These are phyloP conservation scores for Solanum medicagineum DNA, from an alignment of 257 asterid genomes.

Conservation along the genomic window DNA sequence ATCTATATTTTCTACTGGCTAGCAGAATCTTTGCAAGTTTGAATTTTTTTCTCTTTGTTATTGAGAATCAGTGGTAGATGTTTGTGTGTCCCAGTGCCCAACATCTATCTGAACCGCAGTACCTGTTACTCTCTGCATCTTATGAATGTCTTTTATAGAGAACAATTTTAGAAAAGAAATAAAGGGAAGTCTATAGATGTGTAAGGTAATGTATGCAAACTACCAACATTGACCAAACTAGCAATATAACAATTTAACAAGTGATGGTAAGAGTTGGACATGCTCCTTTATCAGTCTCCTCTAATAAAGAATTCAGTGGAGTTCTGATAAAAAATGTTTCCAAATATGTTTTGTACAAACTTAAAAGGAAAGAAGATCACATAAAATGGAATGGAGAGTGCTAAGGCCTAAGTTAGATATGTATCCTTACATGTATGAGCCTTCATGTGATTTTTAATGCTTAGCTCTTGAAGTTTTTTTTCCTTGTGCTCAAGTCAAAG, in stretches of 20 bases:
- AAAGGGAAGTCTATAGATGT: background rate
- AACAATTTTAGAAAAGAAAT: background rate
- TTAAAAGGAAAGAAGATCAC: background rate
- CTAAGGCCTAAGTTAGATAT: background rate
- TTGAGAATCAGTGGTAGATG: background rate
- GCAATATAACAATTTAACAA: background rate
- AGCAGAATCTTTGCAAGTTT: background rate
- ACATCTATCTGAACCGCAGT: background rate
- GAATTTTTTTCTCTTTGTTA: background rate
- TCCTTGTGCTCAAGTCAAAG: background rate
- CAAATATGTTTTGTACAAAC: background rate
- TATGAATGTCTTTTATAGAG: background rate
- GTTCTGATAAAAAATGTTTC: background rate
- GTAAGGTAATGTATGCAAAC: background rate
- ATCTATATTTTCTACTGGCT: background rate
- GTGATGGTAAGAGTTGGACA: background rate
- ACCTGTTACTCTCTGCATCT: background rate
- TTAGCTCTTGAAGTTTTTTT: background rate
- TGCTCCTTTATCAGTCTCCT: background rate
- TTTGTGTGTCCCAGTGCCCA: background rate
- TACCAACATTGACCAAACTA: background rate
- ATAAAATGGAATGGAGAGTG: background rate
- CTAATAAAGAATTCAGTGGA: background rate
- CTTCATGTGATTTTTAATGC: background rate
- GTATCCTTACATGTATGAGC: background rate